Conservation (phyloP, 129 eudicot genomes). For the Helianthus tuberosus region DNA sequence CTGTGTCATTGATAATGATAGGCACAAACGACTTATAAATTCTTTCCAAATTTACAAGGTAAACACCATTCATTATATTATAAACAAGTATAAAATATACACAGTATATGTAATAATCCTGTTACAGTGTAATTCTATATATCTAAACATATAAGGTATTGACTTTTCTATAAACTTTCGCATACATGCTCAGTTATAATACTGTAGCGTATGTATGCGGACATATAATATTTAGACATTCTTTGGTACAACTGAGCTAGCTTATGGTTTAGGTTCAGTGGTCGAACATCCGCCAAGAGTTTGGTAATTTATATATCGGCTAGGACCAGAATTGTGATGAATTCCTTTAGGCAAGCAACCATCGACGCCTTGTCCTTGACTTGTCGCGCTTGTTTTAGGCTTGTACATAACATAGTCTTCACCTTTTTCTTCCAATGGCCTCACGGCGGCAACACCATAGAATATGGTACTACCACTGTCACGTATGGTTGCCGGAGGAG, state of each 20-base stretch:
- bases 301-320: slow-evolving; percentile 59
- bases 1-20: neutral
- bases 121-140: slow-evolving; percentile 1
- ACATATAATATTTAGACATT: neutral
- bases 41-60: neutral
- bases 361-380: slow-evolving; percentile 33
- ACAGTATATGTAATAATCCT: neutral
- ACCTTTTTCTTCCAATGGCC: slow-evolving; percentile 38
- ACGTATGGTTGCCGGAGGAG: slow-evolving; percentile 28
- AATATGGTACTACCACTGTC: neutral
- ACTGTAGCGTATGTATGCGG: neutral
- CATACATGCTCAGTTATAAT: neutral
- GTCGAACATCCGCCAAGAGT: slow-evolving; percentile 40
- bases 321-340: slow-evolving; percentile 61
- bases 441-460: slow-evolving; percentile 28
- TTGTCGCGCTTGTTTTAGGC: slow-evolving; percentile 31
- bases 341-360: slow-evolving; percentile 71
- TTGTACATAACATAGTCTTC: slow-evolving; percentile 40
- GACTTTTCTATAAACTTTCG: slow-evolving; percentile 4
- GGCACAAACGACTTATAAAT: neutral
- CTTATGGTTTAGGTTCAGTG: slow-evolving; percentile 17
- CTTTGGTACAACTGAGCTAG: neutral
- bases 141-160: neutral
- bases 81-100: neutral
- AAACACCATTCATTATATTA: neutral